Percentiles rank a stretch among this genome's conserved stretches.
These are phyloP conservation scores for Ophiocordyceps camponoti-rufipedis DNA, from an alignment of 2,329 filamentous ascomycete species.

Conservation along the genomic window DNA sequence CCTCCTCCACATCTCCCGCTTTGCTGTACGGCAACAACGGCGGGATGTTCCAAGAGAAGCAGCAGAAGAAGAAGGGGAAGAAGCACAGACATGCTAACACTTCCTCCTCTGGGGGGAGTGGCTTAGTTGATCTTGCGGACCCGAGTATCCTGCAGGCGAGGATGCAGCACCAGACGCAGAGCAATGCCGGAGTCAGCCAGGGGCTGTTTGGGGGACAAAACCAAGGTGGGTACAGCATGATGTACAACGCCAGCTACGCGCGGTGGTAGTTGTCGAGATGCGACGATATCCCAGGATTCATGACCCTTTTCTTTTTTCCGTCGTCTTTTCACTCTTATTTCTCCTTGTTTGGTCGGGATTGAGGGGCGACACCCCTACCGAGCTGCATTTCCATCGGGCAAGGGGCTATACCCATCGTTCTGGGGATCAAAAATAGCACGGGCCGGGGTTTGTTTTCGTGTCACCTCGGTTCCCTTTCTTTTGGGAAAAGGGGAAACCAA, in stretches of 20 bases:
- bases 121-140: constrained; percentile 99
- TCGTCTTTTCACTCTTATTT: neutral
- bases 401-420: constrained; percentile 6
- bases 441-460: constrained; percentile 4
- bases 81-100: constrained; percentile 99
- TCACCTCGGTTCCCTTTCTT: constrained; percentile 4
- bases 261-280: constrained; percentile 36
- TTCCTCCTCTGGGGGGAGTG: constrained; percentile 98
- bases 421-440: constrained; percentile 7
- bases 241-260: constrained; percentile 57
- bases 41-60: constrained; percentile 82
- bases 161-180: constrained; percentile 76
- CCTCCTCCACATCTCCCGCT: constrained; percentile 73
- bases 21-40: constrained; percentile 78
- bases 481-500: constrained; percentile 11
- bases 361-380: constrained; percentile 8
- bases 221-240: constrained; percentile 92
- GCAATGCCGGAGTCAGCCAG: constrained; percentile 70
- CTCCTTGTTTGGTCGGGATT: neutral
- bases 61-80: constrained; percentile 99
- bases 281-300: constrained; percentile 7
- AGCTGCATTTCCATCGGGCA: constrained; percentile 14
- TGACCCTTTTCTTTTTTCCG: constrained; percentile 1
- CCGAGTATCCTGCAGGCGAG: constrained; percentile 97
- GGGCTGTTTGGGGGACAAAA: constrained; percentile 73